Evolutionary conservation across 1,284 basidiomycete genomes (phyloP).

Genomic region (Cutaneotrichosporon spelunceum): DNA sequence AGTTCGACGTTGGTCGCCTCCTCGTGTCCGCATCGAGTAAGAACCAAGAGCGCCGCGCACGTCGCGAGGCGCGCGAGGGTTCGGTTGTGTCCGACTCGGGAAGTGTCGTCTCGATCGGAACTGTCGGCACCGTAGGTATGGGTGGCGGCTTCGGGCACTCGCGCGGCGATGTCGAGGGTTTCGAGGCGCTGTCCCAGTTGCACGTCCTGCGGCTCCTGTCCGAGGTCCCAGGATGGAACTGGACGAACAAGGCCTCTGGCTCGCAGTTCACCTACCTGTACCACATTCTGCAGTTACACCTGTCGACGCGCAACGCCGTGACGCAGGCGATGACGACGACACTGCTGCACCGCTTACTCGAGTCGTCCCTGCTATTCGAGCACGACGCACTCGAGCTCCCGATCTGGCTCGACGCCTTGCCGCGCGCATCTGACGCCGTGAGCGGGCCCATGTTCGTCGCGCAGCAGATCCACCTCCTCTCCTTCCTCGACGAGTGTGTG

Average conservation of each 20-base stretch:
- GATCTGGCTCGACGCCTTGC: slow-evolving; percentile 66
- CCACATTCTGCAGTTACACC: slow-evolving; percentile 65
- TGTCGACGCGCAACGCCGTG: slow-evolving; percentile 56
- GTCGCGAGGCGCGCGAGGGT: slow-evolving; percentile 44
- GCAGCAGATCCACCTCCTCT: slow-evolving; percentile 62
- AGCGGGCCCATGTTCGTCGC: slow-evolving; percentile 58
- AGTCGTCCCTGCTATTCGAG: slow-evolving; percentile 72
- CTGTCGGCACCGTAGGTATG: slow-evolving; percentile 50
- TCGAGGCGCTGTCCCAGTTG: slow-evolving; percentile 66
- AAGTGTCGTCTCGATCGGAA: slow-evolving; percentile 46
- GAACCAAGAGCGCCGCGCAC: slow-evolving; percentile 44
- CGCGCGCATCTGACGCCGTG: slow-evolving; percentile 51
- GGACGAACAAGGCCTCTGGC: slow-evolving; percentile 64
- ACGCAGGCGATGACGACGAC: slow-evolving; percentile 60
- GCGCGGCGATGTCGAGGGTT: slow-evolving; percentile 52
- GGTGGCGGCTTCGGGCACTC: slow-evolving; percentile 52
- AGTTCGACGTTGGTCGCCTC: slow-evolving; percentile 81
- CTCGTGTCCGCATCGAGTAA: slow-evolving; percentile 58
- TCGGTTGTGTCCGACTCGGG: slow-evolving; percentile 47
- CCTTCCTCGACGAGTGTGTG: slow-evolving; percentile 81
- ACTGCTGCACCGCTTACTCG: slow-evolving; percentile 63
- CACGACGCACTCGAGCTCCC: slow-evolving; percentile 69
- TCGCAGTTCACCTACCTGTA: slow-evolving; percentile 58
- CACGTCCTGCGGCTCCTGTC: slow-evolving; percentile 72
- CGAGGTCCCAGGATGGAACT: slow-evolving; percentile 71